Evolutionary conservation across 805 yeast species (phyloP).

Genomic region (Metschnikowia rubicola): DNA sequence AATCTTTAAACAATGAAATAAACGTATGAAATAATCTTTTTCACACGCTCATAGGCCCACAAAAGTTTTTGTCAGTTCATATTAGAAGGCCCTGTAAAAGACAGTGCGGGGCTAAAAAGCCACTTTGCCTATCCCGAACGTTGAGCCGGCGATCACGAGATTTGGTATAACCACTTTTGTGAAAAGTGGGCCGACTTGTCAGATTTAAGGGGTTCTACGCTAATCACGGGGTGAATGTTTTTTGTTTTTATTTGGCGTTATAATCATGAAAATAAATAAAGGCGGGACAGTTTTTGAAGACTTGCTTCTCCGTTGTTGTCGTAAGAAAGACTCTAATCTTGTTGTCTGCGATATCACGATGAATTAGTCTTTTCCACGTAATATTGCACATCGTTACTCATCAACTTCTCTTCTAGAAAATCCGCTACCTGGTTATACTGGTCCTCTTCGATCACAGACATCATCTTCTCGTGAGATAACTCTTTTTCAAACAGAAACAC

Average conservation of each 20-base stretch:
- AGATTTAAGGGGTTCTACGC: too few species aligned
- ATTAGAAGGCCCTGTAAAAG: too few species aligned
- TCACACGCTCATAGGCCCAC: too few species aligned
- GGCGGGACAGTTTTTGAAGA: too few species aligned
- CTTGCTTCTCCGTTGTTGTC: too few species aligned
- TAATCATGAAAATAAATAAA: too few species aligned
- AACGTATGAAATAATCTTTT: too few species aligned
- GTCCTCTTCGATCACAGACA: slow-evolving; percentile 30
- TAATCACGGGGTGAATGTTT: background rate
- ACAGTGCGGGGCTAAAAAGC: too few species aligned
- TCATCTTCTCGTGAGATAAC: slow-evolving; percentile 17
- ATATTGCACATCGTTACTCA: slow-evolving; percentile 36
- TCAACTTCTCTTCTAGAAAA: slow-evolving; percentile 38
- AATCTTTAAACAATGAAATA: too few species aligned
- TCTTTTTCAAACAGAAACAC: slow-evolving; percentile 18
- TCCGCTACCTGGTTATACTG: slow-evolving; percentile 40
- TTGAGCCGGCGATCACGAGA: background rate
- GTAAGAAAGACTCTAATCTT: too few species aligned
- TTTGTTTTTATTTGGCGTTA: background rate
- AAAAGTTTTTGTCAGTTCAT: too few species aligned
- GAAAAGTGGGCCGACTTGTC: background rate
- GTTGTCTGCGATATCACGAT: background rate
- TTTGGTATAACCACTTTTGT: background rate
- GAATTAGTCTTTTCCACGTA: slow-evolving; percentile 21
- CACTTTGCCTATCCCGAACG: too few species aligned